Base-by-base conservation (phyloP, 2,329 filamentous ascomycete species). In the Setomelanomma holmii region DNA sequence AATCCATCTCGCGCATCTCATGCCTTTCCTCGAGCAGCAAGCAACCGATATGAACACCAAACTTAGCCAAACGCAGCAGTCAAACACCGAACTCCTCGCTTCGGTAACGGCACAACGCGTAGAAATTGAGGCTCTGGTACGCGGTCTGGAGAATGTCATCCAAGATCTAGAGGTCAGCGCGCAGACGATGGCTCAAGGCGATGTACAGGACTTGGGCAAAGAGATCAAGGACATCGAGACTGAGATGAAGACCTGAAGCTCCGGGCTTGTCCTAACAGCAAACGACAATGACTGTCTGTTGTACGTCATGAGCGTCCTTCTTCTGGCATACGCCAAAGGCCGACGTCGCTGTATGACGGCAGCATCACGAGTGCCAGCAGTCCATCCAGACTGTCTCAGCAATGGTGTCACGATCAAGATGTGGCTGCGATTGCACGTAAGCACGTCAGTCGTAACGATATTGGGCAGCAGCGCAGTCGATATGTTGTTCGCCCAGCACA, bases 1-100 rank as follows among this genome's bases (percentile, higher is more conserved):
- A 41, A 75, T 88, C 10, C 83, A 85, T 55, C 75, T 79, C 16
- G 83, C 84, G n/a, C 84, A 87, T 68, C 72, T 88, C 4, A 78
- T 79, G 43, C 84, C 85, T 0, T 83, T 83, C 51, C 73, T 88
- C 43, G 73, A 78, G 38, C 75, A 80, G 57, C 79, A 81, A 42
- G 77, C 81, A 19, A 67, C 72, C n/a, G 70, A 78, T 2, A 74
- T 87, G 53, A 76, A 79, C 46, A 58, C 68, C n/a, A 79, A 80
- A 51, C 73, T 87, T 30, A 73, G 79, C 45, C 69, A 70, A 19
- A 78, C 82, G 4, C 79, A 85, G 59, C 61, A 74, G 14, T 75
- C 83, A 49, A 88, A 88, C 60, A 72, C 72, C n/a, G 74, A 78
- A 48, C 71, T 86, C 5, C 73, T 82, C 34, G 76, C 78, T 43